phyloP scores from a whole-genome alignment of 805 yeast species.

The Sugiyamaella americana region DNA sequence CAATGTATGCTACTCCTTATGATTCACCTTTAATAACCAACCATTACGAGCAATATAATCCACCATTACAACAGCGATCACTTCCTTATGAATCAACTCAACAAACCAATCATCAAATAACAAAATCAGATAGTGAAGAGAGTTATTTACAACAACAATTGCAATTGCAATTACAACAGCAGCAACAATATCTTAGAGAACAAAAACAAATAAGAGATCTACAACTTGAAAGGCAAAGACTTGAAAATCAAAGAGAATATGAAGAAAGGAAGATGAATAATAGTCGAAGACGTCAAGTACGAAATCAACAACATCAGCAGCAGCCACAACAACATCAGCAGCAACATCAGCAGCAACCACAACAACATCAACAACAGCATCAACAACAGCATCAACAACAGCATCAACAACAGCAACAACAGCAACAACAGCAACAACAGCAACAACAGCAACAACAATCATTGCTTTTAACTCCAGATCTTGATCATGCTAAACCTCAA shows the following conservation, averaged over 20 bases:
- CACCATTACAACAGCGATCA: background rate
- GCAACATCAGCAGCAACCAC: conserved; percentile 3
- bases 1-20: conserved; percentile 1
- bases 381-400: conserved; percentile 9
- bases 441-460: conserved; percentile 5
- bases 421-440: background rate
- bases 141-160: background rate
- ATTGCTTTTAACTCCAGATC: conserved; percentile 9
- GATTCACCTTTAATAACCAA: conserved; percentile 2
- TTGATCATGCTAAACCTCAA: conserved; percentile 5
- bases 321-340: conserved; percentile 4
- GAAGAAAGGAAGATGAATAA: too few relatives aligned
- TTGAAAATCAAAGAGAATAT: too few relatives aligned
- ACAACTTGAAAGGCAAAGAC: background rate
- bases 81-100: background rate
- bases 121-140: background rate
- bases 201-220: background rate
- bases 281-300: conserved; percentile 7
- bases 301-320: conserved; percentile 9
- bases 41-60: conserved; percentile 1
- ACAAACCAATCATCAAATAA: background rate
- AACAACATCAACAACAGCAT: conserved; percentile 2
- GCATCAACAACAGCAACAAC: conserved; percentile 9
- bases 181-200: background rate
- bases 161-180: background rate